Percentiles rank a stretch among this genome's conserved stretches.
These are phyloP conservation scores for Endoconidiophora laricicola DNA, from an alignment of 2,329 filamentous ascomycete genomes.

Conservation along the genomic window DNA sequence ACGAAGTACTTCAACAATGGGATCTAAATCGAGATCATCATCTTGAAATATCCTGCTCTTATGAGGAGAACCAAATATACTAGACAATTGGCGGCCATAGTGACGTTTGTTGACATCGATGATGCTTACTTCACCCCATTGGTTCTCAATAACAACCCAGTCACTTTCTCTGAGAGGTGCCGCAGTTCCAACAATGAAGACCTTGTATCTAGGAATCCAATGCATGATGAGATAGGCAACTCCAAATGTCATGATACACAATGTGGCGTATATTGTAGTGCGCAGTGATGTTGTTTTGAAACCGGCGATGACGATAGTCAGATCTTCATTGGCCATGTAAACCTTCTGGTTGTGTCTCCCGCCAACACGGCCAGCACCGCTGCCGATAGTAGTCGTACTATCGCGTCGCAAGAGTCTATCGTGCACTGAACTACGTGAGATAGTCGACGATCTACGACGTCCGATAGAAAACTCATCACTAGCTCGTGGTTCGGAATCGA, in stretches of 20 bases:
- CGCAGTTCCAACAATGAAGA: slow-evolving; percentile 54
- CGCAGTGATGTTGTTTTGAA: slow-evolving; percentile 65
- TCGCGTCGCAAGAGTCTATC: slow-evolving; percentile 54
- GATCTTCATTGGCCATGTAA: slow-evolving; percentile 81
- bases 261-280: slow-evolving; percentile 46
- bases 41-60: slow-evolving; percentile 41
- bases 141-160: slow-evolving; percentile 94
- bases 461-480: slow-evolving; percentile 30
- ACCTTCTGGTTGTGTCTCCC: slow-evolving; percentile 58
- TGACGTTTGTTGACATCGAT: slow-evolving; percentile 42
- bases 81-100: slow-evolving; percentile 40
- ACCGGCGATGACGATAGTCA: slow-evolving; percentile 84
- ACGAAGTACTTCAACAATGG: slow-evolving; percentile 56
- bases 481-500: slow-evolving; percentile 26
- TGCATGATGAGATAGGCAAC: slow-evolving; percentile 70
- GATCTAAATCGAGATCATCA: slow-evolving; percentile 56
- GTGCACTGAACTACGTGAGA: slow-evolving; percentile 38
- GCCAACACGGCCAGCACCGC: slow-evolving; percentile 41
- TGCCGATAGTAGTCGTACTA: slow-evolving; percentile 52
- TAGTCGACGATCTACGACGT: slow-evolving; percentile 45
- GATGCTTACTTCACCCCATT: slow-evolving; percentile 87
- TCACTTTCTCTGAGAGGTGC: slow-evolving; percentile 56
- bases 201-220: slow-evolving; percentile 80
- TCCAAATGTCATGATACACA: slow-evolving; percentile 60
- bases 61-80: slow-evolving; percentile 49